phyloP scores from a whole-genome alignment of 2,329 filamentous ascomycete species.

The Periglandula ipomoeae region DNA sequence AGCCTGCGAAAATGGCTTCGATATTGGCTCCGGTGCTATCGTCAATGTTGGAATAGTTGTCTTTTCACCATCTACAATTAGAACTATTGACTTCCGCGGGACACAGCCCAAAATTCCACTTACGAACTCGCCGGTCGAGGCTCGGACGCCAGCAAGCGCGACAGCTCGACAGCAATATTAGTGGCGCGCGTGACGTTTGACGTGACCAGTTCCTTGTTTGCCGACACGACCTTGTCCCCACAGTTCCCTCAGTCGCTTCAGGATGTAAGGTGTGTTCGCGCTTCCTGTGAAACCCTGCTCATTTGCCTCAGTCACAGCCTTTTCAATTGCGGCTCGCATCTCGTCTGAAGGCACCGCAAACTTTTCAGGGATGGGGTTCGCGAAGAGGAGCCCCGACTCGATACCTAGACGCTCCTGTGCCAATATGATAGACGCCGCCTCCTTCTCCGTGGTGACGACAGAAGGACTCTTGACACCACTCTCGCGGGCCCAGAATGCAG shows the following conservation, averaged over 20 bases:
- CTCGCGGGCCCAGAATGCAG: slow-evolving; percentile 85
- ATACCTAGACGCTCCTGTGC: slow-evolving; percentile 66
- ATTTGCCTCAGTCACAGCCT: slow-evolving; percentile 56
- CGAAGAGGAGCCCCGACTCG: slow-evolving; percentile 74
- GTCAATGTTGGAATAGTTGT: slow-evolving; percentile 7
- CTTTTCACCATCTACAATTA: slow-evolving; percentile 27
- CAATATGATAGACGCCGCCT: slow-evolving; percentile 83
- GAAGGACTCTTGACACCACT: slow-evolving; percentile 74
- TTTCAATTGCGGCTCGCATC: slow-evolving; percentile 61
- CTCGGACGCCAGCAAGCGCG: slow-evolving; percentile 29
- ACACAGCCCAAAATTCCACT: slow-evolving; percentile 20
- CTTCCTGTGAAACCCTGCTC: slow-evolving; percentile 60
- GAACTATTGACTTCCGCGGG: slow-evolving; percentile 14
- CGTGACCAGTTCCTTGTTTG: slow-evolving; percentile 58
- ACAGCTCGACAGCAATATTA: slow-evolving; percentile 44
- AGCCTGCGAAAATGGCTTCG: slow-evolving; percentile 14
- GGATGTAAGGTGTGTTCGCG: slow-evolving; percentile 76
- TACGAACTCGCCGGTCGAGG: slow-evolving; percentile 24
- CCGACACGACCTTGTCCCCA: slow-evolving; percentile 61
- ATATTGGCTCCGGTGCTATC: slow-evolving; percentile 1
- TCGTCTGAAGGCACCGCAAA: slow-evolving; percentile 59
- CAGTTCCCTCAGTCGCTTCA: slow-evolving; percentile 69
- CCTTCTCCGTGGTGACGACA: slow-evolving; percentile 62
- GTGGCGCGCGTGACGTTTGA: slow-evolving; percentile 46
- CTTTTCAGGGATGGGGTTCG: slow-evolving; percentile 73